Evolutionary conservation across 257 asterid species (phyloP).

Genomic region (Solanum pennellii): DNA sequence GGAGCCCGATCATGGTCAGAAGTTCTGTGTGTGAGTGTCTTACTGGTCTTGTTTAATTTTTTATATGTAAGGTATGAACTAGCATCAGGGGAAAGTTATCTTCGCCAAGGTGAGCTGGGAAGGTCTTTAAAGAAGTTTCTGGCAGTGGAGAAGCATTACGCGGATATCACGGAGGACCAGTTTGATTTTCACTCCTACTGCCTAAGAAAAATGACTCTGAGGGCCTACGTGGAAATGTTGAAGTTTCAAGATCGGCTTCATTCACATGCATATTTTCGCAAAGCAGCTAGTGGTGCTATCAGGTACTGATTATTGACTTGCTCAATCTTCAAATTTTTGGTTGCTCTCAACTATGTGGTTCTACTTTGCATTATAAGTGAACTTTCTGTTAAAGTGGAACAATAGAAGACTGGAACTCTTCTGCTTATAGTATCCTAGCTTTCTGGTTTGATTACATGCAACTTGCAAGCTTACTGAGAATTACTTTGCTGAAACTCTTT

Average conservation of each 20-base stretch:
- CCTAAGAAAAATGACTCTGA: slow-evolving; percentile 94
- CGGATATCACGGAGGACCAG: slow-evolving; percentile 94
- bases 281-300: slow-evolving; percentile 88
- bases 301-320: slow-evolving; percentile 26
- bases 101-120: slow-evolving; percentile 91
- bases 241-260: slow-evolving; percentile 93
- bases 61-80: slow-evolving; percentile 69
- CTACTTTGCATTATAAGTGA: neutral
- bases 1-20: neutral
- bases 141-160: slow-evolving; percentile 95
- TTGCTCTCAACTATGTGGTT: neutral
- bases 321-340: neutral
- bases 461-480: neutral
- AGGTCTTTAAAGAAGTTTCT: slow-evolving; percentile 92
- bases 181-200: slow-evolving; percentile 97
- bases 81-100: slow-evolving; percentile 92
- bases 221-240: slow-evolving; percentile 87
- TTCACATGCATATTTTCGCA: slow-evolving; percentile 78
- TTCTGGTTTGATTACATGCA: neutral
- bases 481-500: neutral
- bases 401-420: neutral
- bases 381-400: neutral
- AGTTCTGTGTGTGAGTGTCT: neutral
- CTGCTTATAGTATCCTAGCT: neutral
- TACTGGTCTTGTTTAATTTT: neutral